A percentile compares a stretch with the other conserved stretches of the same genome.
Evolutionary conservation across 1,284 basidiomycete genomes (phyloP).

Genomic region (Cutaneotrichosporon spelunceum): DNA sequence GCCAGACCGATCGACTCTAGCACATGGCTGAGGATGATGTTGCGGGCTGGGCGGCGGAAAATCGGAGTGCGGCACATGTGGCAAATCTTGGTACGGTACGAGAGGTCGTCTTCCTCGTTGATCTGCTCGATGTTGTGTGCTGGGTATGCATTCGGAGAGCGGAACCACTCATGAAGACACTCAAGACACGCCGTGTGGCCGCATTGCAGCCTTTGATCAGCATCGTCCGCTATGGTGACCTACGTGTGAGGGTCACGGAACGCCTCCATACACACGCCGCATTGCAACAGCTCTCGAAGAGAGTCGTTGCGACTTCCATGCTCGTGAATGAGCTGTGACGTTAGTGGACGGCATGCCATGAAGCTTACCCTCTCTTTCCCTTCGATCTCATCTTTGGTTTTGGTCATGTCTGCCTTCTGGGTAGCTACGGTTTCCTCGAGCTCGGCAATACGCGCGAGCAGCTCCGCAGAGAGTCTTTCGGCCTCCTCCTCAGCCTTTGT

Average conservation of each 20-base stretch:
- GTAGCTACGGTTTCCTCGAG: constrained; percentile 7
- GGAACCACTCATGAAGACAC: constrained; percentile 47
- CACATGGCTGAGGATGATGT: constrained; percentile 38
- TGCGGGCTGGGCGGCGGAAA: constrained; percentile 39
- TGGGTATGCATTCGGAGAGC: constrained; percentile 39
- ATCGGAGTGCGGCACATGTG: constrained; percentile 45
- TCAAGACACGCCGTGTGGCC: constrained; percentile 47
- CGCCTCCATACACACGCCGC: constrained; percentile 44
- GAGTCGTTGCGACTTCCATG: constrained; percentile 32
- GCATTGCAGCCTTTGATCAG: constrained; percentile 41
- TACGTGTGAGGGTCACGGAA: constrained; percentile 49
- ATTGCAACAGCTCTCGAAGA: constrained; percentile 39
- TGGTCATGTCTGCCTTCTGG: constrained; percentile 22
- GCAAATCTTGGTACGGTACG: constrained; percentile 44
- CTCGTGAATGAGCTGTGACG: constrained; percentile 16
- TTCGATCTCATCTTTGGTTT: constrained; percentile 11
- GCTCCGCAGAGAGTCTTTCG: background rate
- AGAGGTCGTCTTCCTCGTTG: constrained; percentile 28
- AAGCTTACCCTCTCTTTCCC: constrained; percentile 15
- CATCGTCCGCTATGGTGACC: constrained; percentile 15
- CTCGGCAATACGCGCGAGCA: constrained; percentile 15
- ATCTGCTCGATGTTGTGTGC: constrained; percentile 25
- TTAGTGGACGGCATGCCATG: constrained; percentile 7
- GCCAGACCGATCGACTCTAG: constrained; percentile 38
- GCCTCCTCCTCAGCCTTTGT: constrained; percentile 13